These are phyloP conservation scores for Oxytropis ochrocephala DNA, from an alignment of 306 rosid species.

Conservation along the genomic window DNA sequence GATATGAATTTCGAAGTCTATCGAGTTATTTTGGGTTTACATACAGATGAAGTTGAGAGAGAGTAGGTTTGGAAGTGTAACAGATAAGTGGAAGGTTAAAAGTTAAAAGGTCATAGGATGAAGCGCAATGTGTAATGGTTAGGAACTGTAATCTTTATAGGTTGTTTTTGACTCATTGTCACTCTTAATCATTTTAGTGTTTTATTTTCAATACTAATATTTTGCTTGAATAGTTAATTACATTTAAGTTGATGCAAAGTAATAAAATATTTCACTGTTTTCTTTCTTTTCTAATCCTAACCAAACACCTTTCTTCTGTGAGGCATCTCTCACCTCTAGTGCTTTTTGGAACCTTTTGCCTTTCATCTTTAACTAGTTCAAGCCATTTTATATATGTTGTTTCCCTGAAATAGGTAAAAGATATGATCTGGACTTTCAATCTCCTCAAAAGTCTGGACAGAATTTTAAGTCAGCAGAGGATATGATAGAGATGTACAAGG, in stretches of 20 bases:
- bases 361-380: neutral
- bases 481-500: constrained; percentile 71
- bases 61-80: neutral
- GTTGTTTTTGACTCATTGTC: neutral
- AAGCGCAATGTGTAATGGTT: neutral
- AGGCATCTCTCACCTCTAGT: neutral
- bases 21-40: neutral
- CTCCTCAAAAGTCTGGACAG: constrained; percentile 72
- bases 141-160: neutral
- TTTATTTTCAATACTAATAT: neutral
- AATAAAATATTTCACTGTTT: neutral
- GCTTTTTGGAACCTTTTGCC: neutral
- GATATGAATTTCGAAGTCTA: neutral
- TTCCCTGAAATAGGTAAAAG: constrained; percentile 57
- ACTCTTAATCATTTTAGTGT: neutral
- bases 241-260: neutral
- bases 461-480: constrained; percentile 84
- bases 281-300: neutral
- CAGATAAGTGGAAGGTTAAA: neutral
- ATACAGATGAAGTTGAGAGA: neutral
- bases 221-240: neutral
- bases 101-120: neutral
- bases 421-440: constrained; percentile 77
- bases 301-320: neutral
- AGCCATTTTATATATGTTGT: constrained; percentile 8